These are phyloP conservation scores for Physcomitrium patens DNA, from an alignment of 225 moss, liverwort and hornwort genomes.

Conservation along the genomic window DNA sequence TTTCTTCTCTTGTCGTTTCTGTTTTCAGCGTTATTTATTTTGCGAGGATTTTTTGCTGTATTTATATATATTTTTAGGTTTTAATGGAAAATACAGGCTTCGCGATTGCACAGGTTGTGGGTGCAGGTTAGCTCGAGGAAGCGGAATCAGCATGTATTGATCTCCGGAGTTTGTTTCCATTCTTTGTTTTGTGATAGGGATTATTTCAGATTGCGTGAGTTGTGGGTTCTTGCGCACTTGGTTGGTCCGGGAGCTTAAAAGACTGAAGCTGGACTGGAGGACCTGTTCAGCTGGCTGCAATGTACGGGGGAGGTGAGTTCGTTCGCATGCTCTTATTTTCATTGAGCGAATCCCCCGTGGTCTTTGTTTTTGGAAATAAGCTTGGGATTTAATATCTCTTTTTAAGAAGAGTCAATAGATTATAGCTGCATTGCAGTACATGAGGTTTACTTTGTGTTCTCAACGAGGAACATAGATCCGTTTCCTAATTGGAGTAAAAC, in stretches of 20 bases:
- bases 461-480: constrained; percentile 1
- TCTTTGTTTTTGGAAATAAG: neutral
- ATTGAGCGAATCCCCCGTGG: neutral
- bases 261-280: constrained; percentile 24
- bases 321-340: neutral
- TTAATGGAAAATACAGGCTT: neutral
- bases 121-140: neutral
- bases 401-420: neutral
- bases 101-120: neutral
- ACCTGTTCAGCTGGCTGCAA: constrained; percentile 36
- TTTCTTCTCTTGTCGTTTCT: too few species aligned
- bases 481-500: neutral
- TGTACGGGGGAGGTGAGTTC: constrained; percentile 67
- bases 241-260: neutral
- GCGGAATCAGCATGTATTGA: neutral
- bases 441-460: neutral
- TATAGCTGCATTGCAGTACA: constrained; percentile 17
- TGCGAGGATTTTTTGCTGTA: neutral
- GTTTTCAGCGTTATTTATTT: neutral
- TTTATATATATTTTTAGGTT: neutral
- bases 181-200: neutral
- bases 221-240: neutral
- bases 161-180: neutral
- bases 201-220: neutral
- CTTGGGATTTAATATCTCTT: neutral